These are phyloP conservation scores for Eimeria necatrix DNA, from an alignment of 169 alveolate genomes.

Conservation along the genomic window DNA sequence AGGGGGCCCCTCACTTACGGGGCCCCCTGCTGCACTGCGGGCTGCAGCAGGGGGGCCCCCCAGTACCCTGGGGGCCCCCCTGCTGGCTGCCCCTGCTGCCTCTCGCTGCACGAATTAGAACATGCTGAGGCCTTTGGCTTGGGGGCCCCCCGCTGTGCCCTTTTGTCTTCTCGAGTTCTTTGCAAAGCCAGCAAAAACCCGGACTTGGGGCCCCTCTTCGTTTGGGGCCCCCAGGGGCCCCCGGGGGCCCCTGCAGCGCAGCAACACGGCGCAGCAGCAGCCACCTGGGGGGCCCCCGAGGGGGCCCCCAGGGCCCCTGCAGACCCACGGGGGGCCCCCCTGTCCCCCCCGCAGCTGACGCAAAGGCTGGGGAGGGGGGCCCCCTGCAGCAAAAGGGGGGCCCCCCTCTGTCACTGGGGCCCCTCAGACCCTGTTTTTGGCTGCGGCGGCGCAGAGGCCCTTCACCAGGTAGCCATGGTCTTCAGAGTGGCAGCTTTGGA, in stretches of 20 bases:
- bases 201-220: neutral
- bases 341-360: neutral
- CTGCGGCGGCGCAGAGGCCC: constrained; percentile 29
- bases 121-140: constrained; percentile 26
- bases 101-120: constrained; percentile 29
- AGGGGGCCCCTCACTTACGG: constrained; percentile 1
- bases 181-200: neutral
- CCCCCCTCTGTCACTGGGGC: constrained; percentile 15
- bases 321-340: neutral
- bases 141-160: constrained; percentile 33
- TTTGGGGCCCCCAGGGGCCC: neutral
- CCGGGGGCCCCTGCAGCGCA: neutral
- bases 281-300: neutral
- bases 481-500: neutral
- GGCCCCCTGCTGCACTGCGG: constrained; percentile 48
- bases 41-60: constrained; percentile 38
- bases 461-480: constrained; percentile 12
- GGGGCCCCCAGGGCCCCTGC: neutral
- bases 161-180: neutral
- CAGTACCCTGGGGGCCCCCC: constrained; percentile 17
- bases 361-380: constrained; percentile 3
- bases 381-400: constrained; percentile 20
- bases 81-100: constrained; percentile 36
- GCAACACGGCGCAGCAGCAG: neutral
- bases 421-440: constrained; percentile 26